Conservation (phyloP, 2,329 filamentous ascomycete species). For the Cryphonectria naterciae region DNA sequence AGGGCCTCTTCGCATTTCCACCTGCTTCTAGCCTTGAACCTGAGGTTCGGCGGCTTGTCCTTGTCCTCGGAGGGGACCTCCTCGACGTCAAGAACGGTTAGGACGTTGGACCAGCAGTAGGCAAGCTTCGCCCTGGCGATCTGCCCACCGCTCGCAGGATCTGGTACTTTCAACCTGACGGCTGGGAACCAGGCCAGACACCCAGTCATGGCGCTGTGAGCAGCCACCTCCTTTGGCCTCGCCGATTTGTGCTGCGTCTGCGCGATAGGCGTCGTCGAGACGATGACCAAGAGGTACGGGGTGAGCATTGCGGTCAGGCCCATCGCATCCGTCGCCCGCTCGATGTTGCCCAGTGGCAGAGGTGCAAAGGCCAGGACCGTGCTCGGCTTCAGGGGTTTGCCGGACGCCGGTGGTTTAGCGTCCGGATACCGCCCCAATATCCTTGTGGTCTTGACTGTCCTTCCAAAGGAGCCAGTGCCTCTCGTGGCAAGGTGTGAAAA, state of each 20-base stretch:
- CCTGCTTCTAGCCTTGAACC: constrained; percentile 80
- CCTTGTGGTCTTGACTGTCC: constrained; percentile 85
- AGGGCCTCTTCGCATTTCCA: constrained; percentile 97
- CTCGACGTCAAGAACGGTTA: constrained; percentile 89
- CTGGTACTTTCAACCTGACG: constrained; percentile 82
- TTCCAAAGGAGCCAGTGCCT: constrained; percentile 82
- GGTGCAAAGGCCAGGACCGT: constrained; percentile 92
- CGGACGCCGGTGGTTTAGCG: constrained; percentile 57
- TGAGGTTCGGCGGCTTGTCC: constrained; percentile 77
- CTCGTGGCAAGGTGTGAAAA: constrained; percentile 95
- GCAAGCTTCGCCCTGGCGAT: constrained; percentile 84
- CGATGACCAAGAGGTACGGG: constrained; percentile 92
- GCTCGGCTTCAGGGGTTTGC: constrained; percentile 82
- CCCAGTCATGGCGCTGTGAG: constrained; percentile 89
- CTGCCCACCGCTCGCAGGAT: constrained; percentile 67
- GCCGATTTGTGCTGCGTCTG: constrained; percentile 96
- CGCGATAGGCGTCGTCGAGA: constrained; percentile 93
- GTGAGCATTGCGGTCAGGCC: constrained; percentile 94
- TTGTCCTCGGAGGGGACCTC: constrained; percentile 70
- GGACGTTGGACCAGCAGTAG: constrained; percentile 98
- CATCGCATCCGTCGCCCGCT: constrained; percentile 83
- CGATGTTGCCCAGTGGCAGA: constrained; percentile 90
- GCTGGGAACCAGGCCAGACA: constrained; percentile 97
- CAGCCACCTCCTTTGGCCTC: constrained; percentile 85
- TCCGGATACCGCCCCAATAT: constrained; percentile 91